phyloP scores from a whole-genome alignment of 345 rosid genomes.

The Camelina hispida region DNA sequence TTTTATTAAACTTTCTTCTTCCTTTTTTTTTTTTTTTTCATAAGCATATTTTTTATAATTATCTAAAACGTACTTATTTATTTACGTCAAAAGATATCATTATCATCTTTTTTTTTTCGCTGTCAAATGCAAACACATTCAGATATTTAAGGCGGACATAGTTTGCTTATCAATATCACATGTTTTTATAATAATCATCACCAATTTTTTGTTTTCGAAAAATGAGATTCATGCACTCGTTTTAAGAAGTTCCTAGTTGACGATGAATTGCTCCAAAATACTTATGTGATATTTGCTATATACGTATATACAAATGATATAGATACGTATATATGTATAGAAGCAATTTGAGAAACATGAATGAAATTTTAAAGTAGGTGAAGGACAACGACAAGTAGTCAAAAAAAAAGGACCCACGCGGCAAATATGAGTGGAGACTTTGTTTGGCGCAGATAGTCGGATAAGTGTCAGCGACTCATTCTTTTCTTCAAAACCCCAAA shows the following conservation, averaged over 20 bases:
- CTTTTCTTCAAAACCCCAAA: conserved; percentile 31
- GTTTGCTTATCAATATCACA: background rate
- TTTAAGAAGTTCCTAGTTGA: conserved; percentile 27
- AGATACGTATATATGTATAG: background rate
- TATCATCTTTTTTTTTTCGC: background rate
- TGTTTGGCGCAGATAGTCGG: conserved; percentile 48
- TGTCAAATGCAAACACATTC: background rate
- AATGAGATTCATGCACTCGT: conserved; percentile 28
- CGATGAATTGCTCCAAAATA: conserved; percentile 28
- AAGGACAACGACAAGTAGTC: conserved; percentile 42
- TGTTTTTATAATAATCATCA: background rate
- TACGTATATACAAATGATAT: background rate
- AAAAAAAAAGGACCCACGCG: conserved; percentile 44
- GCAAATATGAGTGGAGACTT: conserved; percentile 44
- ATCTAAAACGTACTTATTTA: background rate
- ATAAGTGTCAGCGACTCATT: conserved; percentile 45
- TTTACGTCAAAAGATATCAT: background rate
- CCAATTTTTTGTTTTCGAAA: background rate
- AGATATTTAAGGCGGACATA: background rate
- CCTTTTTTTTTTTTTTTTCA: background rate
- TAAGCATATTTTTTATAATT: background rate
- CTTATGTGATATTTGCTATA: conserved; percentile 15
- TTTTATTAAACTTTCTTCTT: background rate
- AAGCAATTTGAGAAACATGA: conserved; percentile 34
- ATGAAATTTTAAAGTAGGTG: conserved; percentile 38